Conservation (phyloP, 805 yeast species). For the Starmerella roubikii region DNA sequence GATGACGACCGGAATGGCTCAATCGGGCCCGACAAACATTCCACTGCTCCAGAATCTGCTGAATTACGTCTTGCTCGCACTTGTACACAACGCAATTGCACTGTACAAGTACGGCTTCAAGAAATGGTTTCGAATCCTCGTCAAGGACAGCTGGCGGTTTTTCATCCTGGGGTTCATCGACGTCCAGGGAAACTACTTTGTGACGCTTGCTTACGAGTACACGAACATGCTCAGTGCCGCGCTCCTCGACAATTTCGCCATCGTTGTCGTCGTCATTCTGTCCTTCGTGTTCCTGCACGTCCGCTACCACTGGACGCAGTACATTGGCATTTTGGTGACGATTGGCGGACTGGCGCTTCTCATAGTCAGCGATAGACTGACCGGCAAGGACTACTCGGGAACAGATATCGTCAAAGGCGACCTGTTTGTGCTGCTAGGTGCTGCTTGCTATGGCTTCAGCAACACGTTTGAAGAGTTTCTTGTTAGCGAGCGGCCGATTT, state of each 20-base stretch:
- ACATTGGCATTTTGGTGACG: slow-evolving; percentile 30
- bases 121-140: slow-evolving; percentile 24
- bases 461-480: slow-evolving; percentile 33
- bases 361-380: slow-evolving; percentile 30
- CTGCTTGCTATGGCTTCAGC: slow-evolving; percentile 34
- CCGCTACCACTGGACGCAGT: slow-evolving; percentile 35
- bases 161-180: slow-evolving; percentile 33
- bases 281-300: slow-evolving; percentile 32
- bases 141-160: slow-evolving; percentile 32
- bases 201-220: slow-evolving; percentile 33
- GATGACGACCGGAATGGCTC: slow-evolving; percentile 29
- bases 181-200: slow-evolving; percentile 36
- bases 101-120: slow-evolving; percentile 30
- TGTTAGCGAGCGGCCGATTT: slow-evolving; percentile 33
- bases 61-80: slow-evolving; percentile 29
- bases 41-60: slow-evolving; percentile 35
- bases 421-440: slow-evolving; percentile 32
- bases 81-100: slow-evolving; percentile 30
- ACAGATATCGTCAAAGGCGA: slow-evolving; percentile 32
- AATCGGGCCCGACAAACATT: slow-evolving; percentile 29
- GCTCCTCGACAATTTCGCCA: slow-evolving; percentile 33
- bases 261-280: slow-evolving; percentile 32
- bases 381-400: slow-evolving; percentile 32
- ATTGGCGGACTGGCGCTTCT: slow-evolving; percentile 33
- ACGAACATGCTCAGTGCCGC: slow-evolving; percentile 34